Conservation (phyloP, 2,329 filamentous ascomycete species). For the Xylariaceae sp. region DNA sequence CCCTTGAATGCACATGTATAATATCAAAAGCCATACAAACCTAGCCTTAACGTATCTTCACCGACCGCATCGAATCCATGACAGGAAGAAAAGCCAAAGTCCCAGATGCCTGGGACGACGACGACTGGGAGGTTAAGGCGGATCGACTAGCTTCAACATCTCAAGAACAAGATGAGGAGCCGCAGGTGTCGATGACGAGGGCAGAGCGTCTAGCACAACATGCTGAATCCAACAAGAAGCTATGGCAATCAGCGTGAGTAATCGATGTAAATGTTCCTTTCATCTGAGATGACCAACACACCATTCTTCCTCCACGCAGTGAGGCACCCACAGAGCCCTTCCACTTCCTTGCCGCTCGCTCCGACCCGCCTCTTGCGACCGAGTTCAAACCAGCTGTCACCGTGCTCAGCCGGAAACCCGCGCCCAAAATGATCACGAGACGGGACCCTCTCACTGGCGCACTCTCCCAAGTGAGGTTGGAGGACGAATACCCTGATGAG, state of each 20-base stretch:
- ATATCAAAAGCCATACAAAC: neutral
- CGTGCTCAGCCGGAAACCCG: constrained; percentile 77
- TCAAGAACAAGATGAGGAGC: constrained; percentile 33
- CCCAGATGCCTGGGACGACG: constrained; percentile 78
- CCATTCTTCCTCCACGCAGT: constrained; percentile 37
- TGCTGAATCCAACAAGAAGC: constrained; percentile 72
- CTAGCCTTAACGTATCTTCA: neutral
- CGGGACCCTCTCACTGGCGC: constrained; percentile 49
- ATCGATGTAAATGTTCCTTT: neutral
- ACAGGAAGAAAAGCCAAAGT: constrained; percentile 33
- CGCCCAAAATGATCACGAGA: constrained; percentile 52
- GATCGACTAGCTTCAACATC: constrained; percentile 48
- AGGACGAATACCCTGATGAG: constrained; percentile 61
- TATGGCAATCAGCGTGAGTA: constrained; percentile 84
- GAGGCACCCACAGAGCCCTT: constrained; percentile 66
- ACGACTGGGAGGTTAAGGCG: constrained; percentile 80
- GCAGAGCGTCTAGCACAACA: constrained; percentile 76
- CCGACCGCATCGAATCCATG: constrained; percentile 6
- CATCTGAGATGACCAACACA: neutral
- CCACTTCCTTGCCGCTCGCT: constrained; percentile 59
- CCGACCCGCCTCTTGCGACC: constrained; percentile 56
- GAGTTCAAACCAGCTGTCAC: constrained; percentile 76
- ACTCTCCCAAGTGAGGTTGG: constrained; percentile 41
- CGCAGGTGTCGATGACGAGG: constrained; percentile 53
- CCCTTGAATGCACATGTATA: neutral